Base-by-base conservation (phyloP, 2,329 filamentous ascomycete species). In the Ophiobolus disseminans region DNA sequence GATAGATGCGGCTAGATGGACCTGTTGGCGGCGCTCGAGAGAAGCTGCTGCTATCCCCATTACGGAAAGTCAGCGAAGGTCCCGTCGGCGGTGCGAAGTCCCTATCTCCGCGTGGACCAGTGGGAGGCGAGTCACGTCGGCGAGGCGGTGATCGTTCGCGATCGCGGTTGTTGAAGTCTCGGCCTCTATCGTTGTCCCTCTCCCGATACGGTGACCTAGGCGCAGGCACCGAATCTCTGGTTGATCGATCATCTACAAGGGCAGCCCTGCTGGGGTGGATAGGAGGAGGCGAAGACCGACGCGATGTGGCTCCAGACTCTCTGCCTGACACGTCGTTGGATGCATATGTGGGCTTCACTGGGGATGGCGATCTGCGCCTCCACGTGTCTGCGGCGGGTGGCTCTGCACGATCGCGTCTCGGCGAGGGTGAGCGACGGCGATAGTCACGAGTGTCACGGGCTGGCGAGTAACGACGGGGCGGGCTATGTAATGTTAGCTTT, bases 231-330 rank as follows among this genome's bases (percentile, higher is more conserved):
- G 69, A 55, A 14, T 69, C 61, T 51, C 74, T 57, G 13, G 39
- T 37, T 19, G 55, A 39, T 19, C 54, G 51, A 2, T 65, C 62
- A 11, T 64, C 62, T 44, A 75, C 66, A 14, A 78, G 62, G 38
- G 74, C 76, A 40, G 76, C 65, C 57, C 81, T 77, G 55, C 83
- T 85, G 13, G 79, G 77, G 59, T 84, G 82, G 11, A 81, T 70
- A 10, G 75, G 69, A 20, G 76, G 81, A 13, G 85, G 85, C 5
- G 85, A 87, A 7, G 85, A 86, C 39, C 83, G 78, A 47, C 83
- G 80, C 17, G 85, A 87, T 22, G 81, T 84, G 16, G 78, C 70
- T 16, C 73, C 78, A 7, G 85, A 86, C 30, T 78, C 80, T 46
- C 78, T 73, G 17, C 77, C 80, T 17, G 81, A 83, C 32, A 77